Base-by-base conservation (phyloP, 352 stramenopile genomes). In the Globisporangium ultimum region DNA sequence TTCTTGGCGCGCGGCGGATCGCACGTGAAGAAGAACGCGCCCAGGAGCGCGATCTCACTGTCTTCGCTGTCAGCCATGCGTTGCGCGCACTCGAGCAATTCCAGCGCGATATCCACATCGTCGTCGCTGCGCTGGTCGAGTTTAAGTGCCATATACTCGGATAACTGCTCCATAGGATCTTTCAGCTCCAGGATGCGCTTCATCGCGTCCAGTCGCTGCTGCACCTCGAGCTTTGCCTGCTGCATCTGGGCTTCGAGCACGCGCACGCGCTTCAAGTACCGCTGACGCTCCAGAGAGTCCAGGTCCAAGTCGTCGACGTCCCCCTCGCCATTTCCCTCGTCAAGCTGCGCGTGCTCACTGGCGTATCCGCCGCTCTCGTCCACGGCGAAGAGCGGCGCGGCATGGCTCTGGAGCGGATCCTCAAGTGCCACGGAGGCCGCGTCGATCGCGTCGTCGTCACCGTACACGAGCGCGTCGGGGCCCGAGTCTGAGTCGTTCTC, bases 11-110 rank as follows among this genome's bases (percentile, higher is more conserved):
- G 51, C 41, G 70, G 59, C 17, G 48, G 41, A 21, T 88, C 72
- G 36, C 71, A 72, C 46, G 74, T 48, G 54, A 89, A 89, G 62
- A 89, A 79, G 46, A 90, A 92, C 5, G 78, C 72, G 13, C 66
- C 80, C 18, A 92, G 49, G 24, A 84, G 67, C 13, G 80, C 78
- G 21, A 79, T 66, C 46, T 92, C 82, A 21, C 60, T 74, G 59
- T 90, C 82, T 42, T 78, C 57, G 15, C 69, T 48, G 20, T 72
- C 62, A 10, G 24, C 66, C 68, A 92, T 63, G 20, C 67, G 70
- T 17, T 64, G 70, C 14, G 76, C 71, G 40, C 76, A 86, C 48
- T 84, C 59, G 46, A 90, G 55, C 20, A 92, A 59, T 32, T 90
- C 78, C 7, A 63, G 38, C 2, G 82, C 67, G 55, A 86, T 63